Base-by-base conservation (phyloP, 2,329 filamentous ascomycete species). In the Fusarium clavum region DNA sequence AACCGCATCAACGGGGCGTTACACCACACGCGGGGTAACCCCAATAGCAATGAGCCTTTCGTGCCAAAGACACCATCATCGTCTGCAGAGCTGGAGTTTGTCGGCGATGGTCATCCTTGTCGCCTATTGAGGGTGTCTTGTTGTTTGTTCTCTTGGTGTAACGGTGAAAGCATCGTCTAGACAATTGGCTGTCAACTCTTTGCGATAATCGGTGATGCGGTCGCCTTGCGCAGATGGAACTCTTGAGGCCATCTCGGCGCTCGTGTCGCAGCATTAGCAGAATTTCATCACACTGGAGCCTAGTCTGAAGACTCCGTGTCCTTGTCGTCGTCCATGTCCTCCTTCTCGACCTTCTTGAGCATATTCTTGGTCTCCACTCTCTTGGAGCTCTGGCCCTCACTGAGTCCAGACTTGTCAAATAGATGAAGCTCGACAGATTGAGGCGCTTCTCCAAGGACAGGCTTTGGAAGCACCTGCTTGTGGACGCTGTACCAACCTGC, bases 351-450 rank as follows among this genome's bases (percentile, higher is more conserved):
- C 11, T 32, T 48, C 27, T 43, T 61, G 41, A 24, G 34, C 34
- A 38, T 38, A 38, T 38, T 38, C 34, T 38, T 38, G 34, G 18
- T 0, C 16, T 49, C 53, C 14, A 45, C 27, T 49, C 43, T 61
- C 22, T 46, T 46, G 38, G 41, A 44, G 34, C 43, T 55, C 62
- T 57, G 61, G 25, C 72, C 71, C 27, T 75, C 62, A 27, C 71
- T 73, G 46, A 74, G 57, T 8, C 71, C 75, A 49, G 66, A 63
- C 69, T 78, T 87, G 51, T 82, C 78, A 48, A 87, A 85, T 3
- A 87, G 72, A 70, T 88, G 88, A 30, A 88, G 76, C 71, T 88
- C 83, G 8, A 89, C 82, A 5, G 77, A 72, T 64, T 88, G 80
- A 7, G 77, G 74, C 30, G 84, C 81, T 7, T 75, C 78, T 18